These are phyloP conservation scores for Hydnum rufescens DNA, from an alignment of 768 basidiomycete genomes.

Conservation along the genomic window DNA sequence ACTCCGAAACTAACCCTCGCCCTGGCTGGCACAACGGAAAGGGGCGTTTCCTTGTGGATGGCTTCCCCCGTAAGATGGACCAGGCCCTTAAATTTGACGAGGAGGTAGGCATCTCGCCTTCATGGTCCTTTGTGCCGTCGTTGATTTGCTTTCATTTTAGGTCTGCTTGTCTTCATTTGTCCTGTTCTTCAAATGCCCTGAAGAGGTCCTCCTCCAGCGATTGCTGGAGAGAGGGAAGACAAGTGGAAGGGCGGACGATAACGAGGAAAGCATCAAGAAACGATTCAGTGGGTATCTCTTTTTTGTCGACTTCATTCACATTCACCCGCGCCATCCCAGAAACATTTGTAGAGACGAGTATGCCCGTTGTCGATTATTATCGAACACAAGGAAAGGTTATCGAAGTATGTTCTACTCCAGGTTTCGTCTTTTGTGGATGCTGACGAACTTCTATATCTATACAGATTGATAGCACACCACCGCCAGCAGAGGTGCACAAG, in stretches of 20 bases:
- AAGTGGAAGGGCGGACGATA: conserved; percentile 90
- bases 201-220: conserved; percentile 71
- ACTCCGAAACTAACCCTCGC: too few species aligned
- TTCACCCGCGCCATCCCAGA: conserved; percentile 18
- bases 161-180: conserved; percentile 66
- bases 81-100: conserved; percentile 85
- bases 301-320: background rate
- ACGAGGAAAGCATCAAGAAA: conserved; percentile 83
- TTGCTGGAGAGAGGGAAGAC: conserved; percentile 83
- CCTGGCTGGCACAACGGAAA: conserved; percentile 44
- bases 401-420: conserved; percentile 31
- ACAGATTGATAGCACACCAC: background rate
- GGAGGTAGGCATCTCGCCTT: conserved; percentile 29
- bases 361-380: conserved; percentile 88
- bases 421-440: background rate
- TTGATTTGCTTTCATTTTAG: conserved; percentile 28
- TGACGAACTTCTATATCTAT: background rate
- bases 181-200: conserved; percentile 71
- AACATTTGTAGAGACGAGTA: conserved; percentile 71
- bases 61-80: conserved; percentile 98
- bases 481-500: background rate
- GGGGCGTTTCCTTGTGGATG: conserved; percentile 87
- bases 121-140: background rate
- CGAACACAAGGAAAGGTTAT: conserved; percentile 45
- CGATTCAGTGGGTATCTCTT: conserved; percentile 54